Evolutionary conservation across 768 basidiomycete species (phyloP).

Genomic region (Termitomyces sp.): DNA sequence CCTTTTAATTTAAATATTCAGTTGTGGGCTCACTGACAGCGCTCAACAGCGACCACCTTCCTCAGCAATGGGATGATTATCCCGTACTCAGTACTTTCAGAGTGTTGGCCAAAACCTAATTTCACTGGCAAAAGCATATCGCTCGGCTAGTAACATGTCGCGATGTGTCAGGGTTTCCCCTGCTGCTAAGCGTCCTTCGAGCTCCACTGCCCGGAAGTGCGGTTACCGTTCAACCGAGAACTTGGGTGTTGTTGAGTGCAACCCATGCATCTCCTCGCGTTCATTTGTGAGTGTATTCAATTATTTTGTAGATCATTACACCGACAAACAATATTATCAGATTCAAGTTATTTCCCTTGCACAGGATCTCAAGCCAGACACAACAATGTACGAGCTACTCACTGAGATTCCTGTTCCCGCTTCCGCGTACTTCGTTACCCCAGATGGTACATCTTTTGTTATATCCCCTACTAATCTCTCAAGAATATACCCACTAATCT

Average conservation of each 20-base stretch:
- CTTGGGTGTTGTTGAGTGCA: neutral
- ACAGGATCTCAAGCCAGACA: neutral
- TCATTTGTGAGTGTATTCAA: neutral
- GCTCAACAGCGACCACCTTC: no score
- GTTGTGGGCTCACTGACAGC: no score
- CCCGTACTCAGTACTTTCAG: no score
- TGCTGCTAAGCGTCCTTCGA: neutral
- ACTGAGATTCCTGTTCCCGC: constrained; percentile 36
- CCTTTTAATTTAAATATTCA: no score
- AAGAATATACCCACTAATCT: neutral
- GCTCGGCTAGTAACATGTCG: no score
- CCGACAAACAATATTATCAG: neutral
- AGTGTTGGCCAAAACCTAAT: no score
- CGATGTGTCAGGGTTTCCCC: neutral
- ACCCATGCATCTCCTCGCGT: no score
- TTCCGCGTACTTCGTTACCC: constrained; percentile 28
- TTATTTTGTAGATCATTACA: neutral
- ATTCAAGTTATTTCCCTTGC: neutral
- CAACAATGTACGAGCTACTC: constrained; percentile 31
- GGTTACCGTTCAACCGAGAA: no score
- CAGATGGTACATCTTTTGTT: constrained; percentile 16
- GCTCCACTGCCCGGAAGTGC: neutral
- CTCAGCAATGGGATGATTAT: no score
- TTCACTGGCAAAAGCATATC: no score
- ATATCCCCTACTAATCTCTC: neutral